phyloP scores from a whole-genome alignment of 495 filamentous ascomycete species.

The Trichocladium antarcticum region DNA sequence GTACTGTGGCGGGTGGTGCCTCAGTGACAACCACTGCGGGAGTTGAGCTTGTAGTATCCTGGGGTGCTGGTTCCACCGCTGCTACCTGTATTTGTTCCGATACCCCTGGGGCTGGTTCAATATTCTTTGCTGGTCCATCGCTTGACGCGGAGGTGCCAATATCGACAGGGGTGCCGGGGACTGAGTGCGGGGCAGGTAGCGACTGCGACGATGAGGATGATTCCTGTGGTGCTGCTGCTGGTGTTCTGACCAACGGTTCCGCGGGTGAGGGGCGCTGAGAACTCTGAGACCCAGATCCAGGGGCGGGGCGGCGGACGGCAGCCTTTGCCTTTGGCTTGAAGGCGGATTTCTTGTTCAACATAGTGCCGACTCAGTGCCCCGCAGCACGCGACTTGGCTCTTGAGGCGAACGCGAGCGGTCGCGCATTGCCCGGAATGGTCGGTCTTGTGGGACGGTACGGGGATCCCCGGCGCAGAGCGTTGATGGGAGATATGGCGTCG shows the following conservation, averaged over 20 bases:
- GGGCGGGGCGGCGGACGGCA: slow-evolving; percentile 10
- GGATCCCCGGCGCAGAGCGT: neutral
- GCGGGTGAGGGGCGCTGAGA: slow-evolving; percentile 4
- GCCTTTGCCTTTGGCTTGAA: slow-evolving; percentile 32
- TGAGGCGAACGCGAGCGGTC: neutral
- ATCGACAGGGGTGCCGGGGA: neutral
- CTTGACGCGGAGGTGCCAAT: neutral
- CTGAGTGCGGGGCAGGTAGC: neutral
- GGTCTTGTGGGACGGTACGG: neutral
- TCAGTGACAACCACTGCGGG: neutral
- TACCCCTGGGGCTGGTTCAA: neutral
- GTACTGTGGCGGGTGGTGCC: neutral
- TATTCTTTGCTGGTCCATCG: neutral
- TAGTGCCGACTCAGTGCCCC: slow-evolving; percentile 20
- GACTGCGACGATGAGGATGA: neutral
- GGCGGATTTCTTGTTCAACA: slow-evolving; percentile 38
- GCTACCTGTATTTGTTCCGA: neutral
- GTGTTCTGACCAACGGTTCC: neutral
- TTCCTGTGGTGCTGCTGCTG: slow-evolving; percentile 9
- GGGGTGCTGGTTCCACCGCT: neutral
- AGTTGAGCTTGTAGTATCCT: neutral
- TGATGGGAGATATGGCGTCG: neutral
- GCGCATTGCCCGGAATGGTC: slow-evolving; percentile 3
- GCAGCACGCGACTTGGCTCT: slow-evolving; percentile 11
- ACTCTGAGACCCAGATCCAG: slow-evolving; percentile 8